phyloP scores from a whole-genome alignment of 2,329 filamentous ascomycete genomes.

The Neobulgaria alba region DNA sequence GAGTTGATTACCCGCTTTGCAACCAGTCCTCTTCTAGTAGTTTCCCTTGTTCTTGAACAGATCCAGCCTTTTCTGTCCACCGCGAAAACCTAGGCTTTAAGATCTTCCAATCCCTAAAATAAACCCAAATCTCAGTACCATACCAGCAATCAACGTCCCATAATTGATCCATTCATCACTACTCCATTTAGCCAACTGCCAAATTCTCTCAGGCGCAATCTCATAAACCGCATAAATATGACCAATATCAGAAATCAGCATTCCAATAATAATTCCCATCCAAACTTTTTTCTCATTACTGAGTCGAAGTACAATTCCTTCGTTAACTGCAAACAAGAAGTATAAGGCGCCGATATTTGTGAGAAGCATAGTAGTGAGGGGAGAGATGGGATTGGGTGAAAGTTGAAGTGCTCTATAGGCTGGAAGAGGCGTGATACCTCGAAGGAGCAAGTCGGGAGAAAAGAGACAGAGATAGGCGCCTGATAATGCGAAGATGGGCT shows the following conservation, averaged over 20 bases:
- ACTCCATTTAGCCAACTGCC: slow-evolving; percentile 27
- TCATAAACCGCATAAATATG: slow-evolving; percentile 30
- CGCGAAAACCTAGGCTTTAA: too few species aligned
- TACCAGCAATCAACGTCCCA: slow-evolving; percentile 27
- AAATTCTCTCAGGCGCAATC: slow-evolving; percentile 25
- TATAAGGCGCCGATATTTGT: slow-evolving; percentile 27
- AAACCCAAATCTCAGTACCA: slow-evolving; percentile 30
- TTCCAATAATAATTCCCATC: slow-evolving; percentile 18
- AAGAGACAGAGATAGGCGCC: slow-evolving; percentile 20
- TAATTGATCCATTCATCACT: slow-evolving; percentile 32
- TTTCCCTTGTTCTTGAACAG: too few species aligned
- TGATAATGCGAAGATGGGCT: slow-evolving; percentile 18
- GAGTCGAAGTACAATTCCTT: slow-evolving; percentile 25
- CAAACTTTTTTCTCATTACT: slow-evolving; percentile 26
- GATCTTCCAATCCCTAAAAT: slow-evolving; percentile 28
- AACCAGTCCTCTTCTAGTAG: too few species aligned
- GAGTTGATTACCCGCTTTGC: too few species aligned
- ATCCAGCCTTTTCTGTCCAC: too few species aligned
- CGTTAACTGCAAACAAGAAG: slow-evolving; percentile 26
- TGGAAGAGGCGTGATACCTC: slow-evolving; percentile 18
- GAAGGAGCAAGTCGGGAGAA: slow-evolving; percentile 13
- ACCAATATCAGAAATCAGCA: slow-evolving; percentile 24
- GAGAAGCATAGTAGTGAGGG: slow-evolving; percentile 21
- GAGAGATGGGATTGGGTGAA: slow-evolving; percentile 14
- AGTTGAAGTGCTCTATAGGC: slow-evolving; percentile 11